Base-by-base conservation (phyloP, 805 yeast genomes). In the Diddensiella transvaalensis region DNA sequence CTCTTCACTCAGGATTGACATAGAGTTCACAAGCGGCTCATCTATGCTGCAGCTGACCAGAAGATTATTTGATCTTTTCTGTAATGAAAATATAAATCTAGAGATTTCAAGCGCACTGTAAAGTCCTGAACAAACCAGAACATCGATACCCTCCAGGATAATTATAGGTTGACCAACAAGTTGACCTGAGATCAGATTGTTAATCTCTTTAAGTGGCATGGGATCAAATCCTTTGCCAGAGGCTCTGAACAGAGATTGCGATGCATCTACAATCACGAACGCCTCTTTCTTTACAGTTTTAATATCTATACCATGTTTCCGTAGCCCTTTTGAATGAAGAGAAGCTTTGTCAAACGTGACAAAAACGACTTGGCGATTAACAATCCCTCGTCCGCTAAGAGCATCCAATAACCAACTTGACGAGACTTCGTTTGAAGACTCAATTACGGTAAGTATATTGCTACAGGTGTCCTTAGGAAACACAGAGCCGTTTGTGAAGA, bases 61-160 rank as follows among this genome's bases (percentile, higher is more conserved):
- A 35, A 75, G 38, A 36, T 37, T 22, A 15, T 63, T 50, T 45
- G 73, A 63, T 26, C 58, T 42, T 26, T 60, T 60, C 44, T 66
- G 69, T 13, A 79, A 53, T 35, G 62, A 55, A 23, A 64, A 46
- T 22, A 78, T 46, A 8, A 67, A 64, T 19, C 57, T 48, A 8
- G 71, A 53, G 22, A 78, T 54, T 33, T 66, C 70, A 18, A 64
- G 62, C 18, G 75, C 60, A 1, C 67, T 43, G 15, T 71, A 51
- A 19, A 60, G 52, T 0, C 80, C 78, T 1, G 79, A 60, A 3
- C 71, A 61, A 18, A 78, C 59, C 3, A 79, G 64, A 21, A 76
- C 42, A 42, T 79, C 83, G 0, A 76, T 72, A 13, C 69, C 66
- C 47, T 79, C 82, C 6, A 79, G 50, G 23, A 78, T 61, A 1